Base-by-base conservation (phyloP, 805 yeast species). In the Candida michaelii region DNA sequence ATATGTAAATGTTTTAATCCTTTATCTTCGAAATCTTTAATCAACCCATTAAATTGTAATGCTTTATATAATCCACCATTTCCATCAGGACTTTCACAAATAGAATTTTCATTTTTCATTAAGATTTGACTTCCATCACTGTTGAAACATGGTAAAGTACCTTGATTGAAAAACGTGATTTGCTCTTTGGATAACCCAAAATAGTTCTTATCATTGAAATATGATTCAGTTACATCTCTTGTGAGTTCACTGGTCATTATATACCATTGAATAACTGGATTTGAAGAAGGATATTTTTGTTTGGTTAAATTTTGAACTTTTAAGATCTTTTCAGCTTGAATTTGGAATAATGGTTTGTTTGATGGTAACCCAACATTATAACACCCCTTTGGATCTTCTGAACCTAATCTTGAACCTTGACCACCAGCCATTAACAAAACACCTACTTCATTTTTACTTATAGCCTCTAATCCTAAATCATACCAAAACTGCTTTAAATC, bases 361-460 rank as follows among this genome's bases (percentile, higher is more conserved):
- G 96, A 86, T 1, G 97, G 96, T 38, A 93, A 75, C 0, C 84
- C 84, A 47, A 93, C 83, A 60, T 91, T 79, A 59, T 80, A 93
- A 64, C 97, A 91, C 1, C 99, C 99, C 64, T 93, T 93, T 27
- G 99, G 99, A 18, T 71, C 79, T 3, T 81, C 69, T 1, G 96
- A 89, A 1, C 99, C 99, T 42, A 93, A 72, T 48, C 99, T 76
- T 6, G 97, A 86, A 24, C 99, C 99, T 64, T 93, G 99, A 38
- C 99, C 99, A 43, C 99, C 99, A 10, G 99, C 97, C 86, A 93
- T 84, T 40, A 93, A 71, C 32, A 93, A 73, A 4, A 93, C 91
- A 25, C 89, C 99, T 17, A 91, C 98, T 55, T 85, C 79, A 49
- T 83, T 83, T 11, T 70, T 62, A 13, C 77, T 62, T 41, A 93